These are phyloP conservation scores for Diaporthe helianthi DNA, from an alignment of 2,329 filamentous ascomycete genomes.

Conservation along the genomic window DNA sequence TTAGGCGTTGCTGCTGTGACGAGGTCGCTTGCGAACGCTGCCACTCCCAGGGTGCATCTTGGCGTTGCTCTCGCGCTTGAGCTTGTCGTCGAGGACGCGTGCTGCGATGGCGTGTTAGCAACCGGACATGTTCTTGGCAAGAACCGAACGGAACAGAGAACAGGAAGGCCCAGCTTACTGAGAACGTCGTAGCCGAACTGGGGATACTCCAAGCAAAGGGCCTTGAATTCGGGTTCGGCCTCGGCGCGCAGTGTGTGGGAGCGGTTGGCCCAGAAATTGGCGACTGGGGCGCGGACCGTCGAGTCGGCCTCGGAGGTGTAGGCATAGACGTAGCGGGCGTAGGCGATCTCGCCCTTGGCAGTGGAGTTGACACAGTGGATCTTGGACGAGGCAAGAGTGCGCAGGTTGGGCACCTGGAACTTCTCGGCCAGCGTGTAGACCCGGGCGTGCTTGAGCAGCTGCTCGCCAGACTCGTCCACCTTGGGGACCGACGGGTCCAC, in stretches of 20 bases:
- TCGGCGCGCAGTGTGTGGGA: slow-evolving; percentile 84
- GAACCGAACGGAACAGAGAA: too few relatives aligned
- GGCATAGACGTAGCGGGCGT: slow-evolving; percentile 88
- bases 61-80: slow-evolving; percentile 67
- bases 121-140: background rate
- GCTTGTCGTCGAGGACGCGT: slow-evolving; percentile 70
- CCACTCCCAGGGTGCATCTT: slow-evolving; percentile 60
- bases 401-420: slow-evolving; percentile 72
- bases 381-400: slow-evolving; percentile 82
- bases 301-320: slow-evolving; percentile 74
- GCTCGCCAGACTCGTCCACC: slow-evolving; percentile 79
- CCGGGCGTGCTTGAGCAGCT: slow-evolving; percentile 86
- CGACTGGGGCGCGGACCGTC: slow-evolving; percentile 80
- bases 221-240: slow-evolving; percentile 84
- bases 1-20: slow-evolving; percentile 51
- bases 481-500: slow-evolving; percentile 68
- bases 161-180: slow-evolving; percentile 56
- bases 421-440: slow-evolving; percentile 89
- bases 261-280: slow-evolving; percentile 87
- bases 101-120: slow-evolving; percentile 49
- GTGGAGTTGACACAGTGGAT: slow-evolving; percentile 91
- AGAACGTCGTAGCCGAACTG: slow-evolving; percentile 94
- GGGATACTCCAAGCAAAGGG: slow-evolving; percentile 86
- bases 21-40: slow-evolving; percentile 63
- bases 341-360: slow-evolving; percentile 87